Evolutionary conservation across 306 rosid genomes (phyloP).

Genomic region (Ammopiptanthus mongolicus): DNA sequence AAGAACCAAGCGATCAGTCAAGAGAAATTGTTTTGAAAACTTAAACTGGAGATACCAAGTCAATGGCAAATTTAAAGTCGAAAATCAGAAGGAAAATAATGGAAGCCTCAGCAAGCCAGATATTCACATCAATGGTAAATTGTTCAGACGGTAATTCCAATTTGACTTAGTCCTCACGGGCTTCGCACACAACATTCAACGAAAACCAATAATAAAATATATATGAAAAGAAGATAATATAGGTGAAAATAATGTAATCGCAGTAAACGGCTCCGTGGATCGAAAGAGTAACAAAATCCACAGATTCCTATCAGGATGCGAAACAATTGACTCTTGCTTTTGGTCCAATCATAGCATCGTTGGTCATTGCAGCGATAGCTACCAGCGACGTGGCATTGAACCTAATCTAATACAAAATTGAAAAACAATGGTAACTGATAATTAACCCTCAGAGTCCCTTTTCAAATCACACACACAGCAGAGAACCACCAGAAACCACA

Average conservation of each 20-base stretch:
- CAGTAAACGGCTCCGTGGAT: constrained; percentile 65
- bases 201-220: not conserved
- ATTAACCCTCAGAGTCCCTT: constrained; percentile 60
- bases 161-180: constrained; percentile 42
- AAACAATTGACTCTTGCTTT: constrained; percentile 31
- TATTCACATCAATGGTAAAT: constrained; percentile 38
- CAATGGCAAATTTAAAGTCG: too few species aligned
- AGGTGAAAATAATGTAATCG: constrained; percentile 38
- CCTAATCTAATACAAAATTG: not conserved
- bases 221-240: too few species aligned
- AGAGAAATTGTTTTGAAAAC: too few species aligned
- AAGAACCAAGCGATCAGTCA: too few species aligned
- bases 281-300: constrained; percentile 20
- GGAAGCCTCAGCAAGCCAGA: constrained; percentile 53
- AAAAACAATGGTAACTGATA: too few species aligned
- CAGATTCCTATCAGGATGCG: constrained; percentile 66
- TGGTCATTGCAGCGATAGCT: constrained; percentile 47
- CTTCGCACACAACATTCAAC: not conserved
- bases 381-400: constrained; percentile 62
- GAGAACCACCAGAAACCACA: not conserved
- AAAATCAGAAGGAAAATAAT: not conserved
- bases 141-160: constrained; percentile 71
- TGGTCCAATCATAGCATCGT: constrained; percentile 64
- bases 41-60: too few species aligned
- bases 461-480: constrained; percentile 55